These are phyloP conservation scores for Croton laevigatus DNA, from an alignment of 441 rosid genomes.

Conservation along the genomic window DNA sequence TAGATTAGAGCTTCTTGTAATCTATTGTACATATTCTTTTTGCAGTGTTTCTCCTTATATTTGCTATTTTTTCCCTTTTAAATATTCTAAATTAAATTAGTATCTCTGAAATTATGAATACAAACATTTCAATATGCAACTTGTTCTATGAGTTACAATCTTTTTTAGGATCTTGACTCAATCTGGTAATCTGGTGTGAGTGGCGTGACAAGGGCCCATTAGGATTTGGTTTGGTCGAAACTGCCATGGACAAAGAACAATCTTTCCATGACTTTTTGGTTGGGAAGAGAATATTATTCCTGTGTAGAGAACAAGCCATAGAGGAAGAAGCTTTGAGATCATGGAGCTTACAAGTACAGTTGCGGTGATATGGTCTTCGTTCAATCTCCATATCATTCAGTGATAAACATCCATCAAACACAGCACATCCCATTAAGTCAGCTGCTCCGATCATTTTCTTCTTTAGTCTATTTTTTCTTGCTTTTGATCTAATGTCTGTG, in stretches of 20 bases:
- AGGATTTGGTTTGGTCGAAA: neutral
- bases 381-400: constrained; percentile 22
- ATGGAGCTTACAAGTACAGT: constrained; percentile 39
- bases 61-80: no score
- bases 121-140: no score
- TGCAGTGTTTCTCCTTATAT: no score
- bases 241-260: constrained; percentile 9
- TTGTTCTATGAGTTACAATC: neutral
- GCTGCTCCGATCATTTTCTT: neutral
- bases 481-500: neutral
- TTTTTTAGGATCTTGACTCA: neutral
- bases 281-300: constrained; percentile 14
- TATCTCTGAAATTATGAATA: no score
- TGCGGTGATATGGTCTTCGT: constrained; percentile 29
- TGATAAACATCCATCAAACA: constrained; percentile 26
- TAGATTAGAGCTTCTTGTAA: no score
- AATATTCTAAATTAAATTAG: no score
- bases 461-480: neutral
- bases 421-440: constrained; percentile 22
- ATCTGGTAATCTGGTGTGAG: neutral
- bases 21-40: no score
- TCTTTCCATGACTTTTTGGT: constrained; percentile 16
- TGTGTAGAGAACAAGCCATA: neutral
- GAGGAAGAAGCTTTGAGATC: constrained; percentile 10
- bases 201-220: neutral